Percentiles rank a stretch among this genome's conserved stretches.
Conservation (phyloP, 352 stramenopile genomes). For the Thalassiosira mediterranea region DNA sequence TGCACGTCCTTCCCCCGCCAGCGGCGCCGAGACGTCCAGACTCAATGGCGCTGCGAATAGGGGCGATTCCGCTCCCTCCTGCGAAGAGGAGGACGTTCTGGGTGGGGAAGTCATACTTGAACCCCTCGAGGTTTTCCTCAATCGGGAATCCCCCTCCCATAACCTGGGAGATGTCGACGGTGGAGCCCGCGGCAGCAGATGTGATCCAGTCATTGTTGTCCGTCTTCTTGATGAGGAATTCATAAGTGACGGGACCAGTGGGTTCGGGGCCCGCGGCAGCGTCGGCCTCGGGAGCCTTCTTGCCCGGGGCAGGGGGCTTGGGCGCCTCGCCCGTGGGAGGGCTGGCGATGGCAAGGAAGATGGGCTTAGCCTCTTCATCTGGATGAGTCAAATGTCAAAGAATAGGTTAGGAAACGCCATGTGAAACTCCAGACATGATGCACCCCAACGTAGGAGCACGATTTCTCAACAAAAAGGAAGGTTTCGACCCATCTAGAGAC, state of each 20-base stretch:
- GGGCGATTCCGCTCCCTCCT: slow-evolving; percentile 82
- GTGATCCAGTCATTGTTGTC: slow-evolving; percentile 78
- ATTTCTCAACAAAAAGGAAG: no score
- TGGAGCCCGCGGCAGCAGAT: slow-evolving; percentile 11
- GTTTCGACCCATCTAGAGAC: no score
- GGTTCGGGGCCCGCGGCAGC: slow-evolving; percentile 19
- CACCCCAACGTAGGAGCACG: no score
- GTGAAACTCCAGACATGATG: not conserved
- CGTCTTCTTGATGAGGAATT: slow-evolving; percentile 82
- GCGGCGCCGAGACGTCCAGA: slow-evolving; percentile 61
- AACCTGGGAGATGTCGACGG: slow-evolving; percentile 75
- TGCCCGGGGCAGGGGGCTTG: slow-evolving; percentile 12
- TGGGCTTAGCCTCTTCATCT: slow-evolving; percentile 60
- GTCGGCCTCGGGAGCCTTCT: slow-evolving; percentile 41
- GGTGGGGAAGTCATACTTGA: slow-evolving; percentile 83
- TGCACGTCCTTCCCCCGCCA: slow-evolving; percentile 61
- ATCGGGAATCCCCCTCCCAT: slow-evolving; percentile 77
- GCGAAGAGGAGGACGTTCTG: slow-evolving; percentile 85
- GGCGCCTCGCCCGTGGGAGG: slow-evolving; percentile 45
- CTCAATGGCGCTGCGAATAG: slow-evolving; percentile 86
- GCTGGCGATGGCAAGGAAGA: slow-evolving; percentile 80
- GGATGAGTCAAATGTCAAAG: not conserved
- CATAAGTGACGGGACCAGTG: slow-evolving; percentile 31
- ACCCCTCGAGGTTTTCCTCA: slow-evolving; percentile 70
- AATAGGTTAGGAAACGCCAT: not conserved